These are phyloP conservation scores for Pterocarpus macrocarpus DNA, from an alignment of 306 rosid genomes.

Conservation along the genomic window DNA sequence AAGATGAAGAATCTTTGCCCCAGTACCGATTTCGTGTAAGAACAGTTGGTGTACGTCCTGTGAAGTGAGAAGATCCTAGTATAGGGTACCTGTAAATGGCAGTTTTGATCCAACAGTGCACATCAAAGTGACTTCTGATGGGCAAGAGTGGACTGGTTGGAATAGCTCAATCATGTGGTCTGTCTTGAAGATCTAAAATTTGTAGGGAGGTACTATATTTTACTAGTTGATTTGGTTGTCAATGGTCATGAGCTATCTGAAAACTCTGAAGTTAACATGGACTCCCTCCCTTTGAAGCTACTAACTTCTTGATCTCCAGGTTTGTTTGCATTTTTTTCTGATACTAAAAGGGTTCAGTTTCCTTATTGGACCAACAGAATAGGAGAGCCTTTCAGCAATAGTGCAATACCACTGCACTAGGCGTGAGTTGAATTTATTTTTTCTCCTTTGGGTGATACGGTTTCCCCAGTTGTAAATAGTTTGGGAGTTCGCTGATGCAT, in stretches of 20 bases:
- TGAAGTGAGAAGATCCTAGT: conserved; percentile 60
- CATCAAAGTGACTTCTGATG: conserved; percentile 21
- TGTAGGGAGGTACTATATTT: conserved; percentile 6
- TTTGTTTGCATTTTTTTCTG: conserved; percentile 36
- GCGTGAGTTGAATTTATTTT: background rate
- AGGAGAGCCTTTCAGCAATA: conserved; percentile 19
- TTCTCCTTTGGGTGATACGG: conserved; percentile 7
- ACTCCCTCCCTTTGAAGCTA: conserved; percentile 31
- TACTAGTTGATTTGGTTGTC: conserved; percentile 4
- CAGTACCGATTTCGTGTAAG: conserved; percentile 82
- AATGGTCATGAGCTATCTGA: conserved; percentile 30
- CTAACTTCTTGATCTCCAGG: conserved; percentile 18
- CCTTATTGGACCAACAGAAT: conserved; percentile 10
- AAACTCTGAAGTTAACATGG: conserved; percentile 19
- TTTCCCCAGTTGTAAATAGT: conserved; percentile 3
- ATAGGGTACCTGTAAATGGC: conserved; percentile 19
- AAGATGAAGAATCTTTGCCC: conserved; percentile 77
- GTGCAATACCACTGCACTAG: background rate
- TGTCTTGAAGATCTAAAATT: conserved; percentile 37
- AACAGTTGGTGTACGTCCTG: conserved; percentile 81
- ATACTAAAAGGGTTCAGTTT: conserved; percentile 35
- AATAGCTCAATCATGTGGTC: conserved; percentile 40
- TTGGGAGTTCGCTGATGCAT: conserved; percentile 7
- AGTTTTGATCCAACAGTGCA: conserved; percentile 33
- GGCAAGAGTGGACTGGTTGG: conserved; percentile 19